Conservation (phyloP, 2,329 filamentous ascomycete species). For the Sporothrix pallida region DNA sequence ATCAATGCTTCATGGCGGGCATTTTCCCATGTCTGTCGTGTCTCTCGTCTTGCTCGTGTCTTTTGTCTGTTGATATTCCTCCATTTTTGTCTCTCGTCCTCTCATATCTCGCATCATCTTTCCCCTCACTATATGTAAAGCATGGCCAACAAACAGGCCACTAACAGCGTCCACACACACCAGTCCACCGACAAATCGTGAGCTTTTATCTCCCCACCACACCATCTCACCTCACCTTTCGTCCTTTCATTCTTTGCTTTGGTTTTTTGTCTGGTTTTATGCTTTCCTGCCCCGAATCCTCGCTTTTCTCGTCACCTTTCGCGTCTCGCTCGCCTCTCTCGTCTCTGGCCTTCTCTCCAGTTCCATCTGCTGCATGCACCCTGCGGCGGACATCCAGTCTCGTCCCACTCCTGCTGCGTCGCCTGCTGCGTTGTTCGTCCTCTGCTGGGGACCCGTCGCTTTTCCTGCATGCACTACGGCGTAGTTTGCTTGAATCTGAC, state of each 20-base stretch:
- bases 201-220: constrained; percentile 30
- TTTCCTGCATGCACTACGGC: constrained; percentile 30
- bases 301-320: neutral
- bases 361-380: constrained; percentile 28
- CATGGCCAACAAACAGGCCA: constrained; percentile 25
- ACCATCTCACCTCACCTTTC: neutral
- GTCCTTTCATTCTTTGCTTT: neutral
- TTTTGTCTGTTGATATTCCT: neutral
- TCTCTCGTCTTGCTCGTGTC: neutral
- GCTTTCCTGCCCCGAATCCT: neutral
- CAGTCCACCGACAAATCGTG: constrained; percentile 17
- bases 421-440: constrained; percentile 13
- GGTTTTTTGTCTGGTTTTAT: neutral
- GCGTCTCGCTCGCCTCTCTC: neutral
- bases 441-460: neutral
- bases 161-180: constrained; percentile 9
- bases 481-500: constrained; percentile 2
- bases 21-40: neutral
- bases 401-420: constrained; percentile 29
- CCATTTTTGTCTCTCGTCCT: neutral
- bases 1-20: neutral
- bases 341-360: neutral
- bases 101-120: too few relatives aligned
- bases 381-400: constrained; percentile 30
- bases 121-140: neutral